Evolutionary conservation across 495 filamentous ascomycete species (phyloP).

Genomic region (Penicillium turbatum): DNA sequence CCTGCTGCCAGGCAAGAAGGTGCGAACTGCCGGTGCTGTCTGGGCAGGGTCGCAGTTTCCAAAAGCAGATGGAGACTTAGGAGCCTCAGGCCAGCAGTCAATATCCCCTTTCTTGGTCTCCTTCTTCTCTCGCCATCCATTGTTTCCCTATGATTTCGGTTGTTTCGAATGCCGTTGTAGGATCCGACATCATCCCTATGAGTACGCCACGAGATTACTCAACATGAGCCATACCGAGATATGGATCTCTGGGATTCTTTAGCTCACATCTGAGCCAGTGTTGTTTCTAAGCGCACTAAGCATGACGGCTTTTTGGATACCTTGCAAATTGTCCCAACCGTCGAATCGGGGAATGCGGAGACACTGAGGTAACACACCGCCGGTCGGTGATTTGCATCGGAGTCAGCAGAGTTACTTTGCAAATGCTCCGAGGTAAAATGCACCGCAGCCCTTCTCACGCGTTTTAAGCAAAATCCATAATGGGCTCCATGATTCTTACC

Average conservation of each 20-base stretch:
- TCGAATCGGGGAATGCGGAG: conserved; percentile 2
- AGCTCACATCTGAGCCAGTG: background rate
- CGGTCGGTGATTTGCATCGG: conserved; percentile 3
- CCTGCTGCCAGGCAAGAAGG: background rate
- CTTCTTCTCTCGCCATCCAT: background rate
- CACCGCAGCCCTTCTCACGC: background rate
- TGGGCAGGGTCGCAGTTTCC: background rate
- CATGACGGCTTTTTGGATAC: background rate
- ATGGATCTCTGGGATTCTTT: background rate
- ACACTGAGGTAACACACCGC: conserved; percentile 9
- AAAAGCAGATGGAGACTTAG: background rate
- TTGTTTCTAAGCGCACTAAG: background rate
- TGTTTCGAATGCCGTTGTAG: too few relatives aligned
- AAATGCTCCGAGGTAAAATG: conserved; percentile 7
- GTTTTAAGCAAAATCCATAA: background rate
- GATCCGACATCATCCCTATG: too few relatives aligned
- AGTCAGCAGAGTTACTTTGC: conserved; percentile 2
- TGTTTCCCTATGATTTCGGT: too few relatives aligned
- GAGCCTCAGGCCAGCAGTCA: too few relatives aligned
- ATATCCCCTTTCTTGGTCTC: background rate
- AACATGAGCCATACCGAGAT: background rate
- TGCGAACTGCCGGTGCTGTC: background rate
- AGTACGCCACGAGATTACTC: background rate
- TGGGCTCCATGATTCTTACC: background rate
- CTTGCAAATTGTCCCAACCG: background rate